Percentiles rank a stretch among this genome's conserved stretches.
Conservation (phyloP, 2,329 filamentous ascomycete genomes). For the Achaetomium macrosporum region DNA sequence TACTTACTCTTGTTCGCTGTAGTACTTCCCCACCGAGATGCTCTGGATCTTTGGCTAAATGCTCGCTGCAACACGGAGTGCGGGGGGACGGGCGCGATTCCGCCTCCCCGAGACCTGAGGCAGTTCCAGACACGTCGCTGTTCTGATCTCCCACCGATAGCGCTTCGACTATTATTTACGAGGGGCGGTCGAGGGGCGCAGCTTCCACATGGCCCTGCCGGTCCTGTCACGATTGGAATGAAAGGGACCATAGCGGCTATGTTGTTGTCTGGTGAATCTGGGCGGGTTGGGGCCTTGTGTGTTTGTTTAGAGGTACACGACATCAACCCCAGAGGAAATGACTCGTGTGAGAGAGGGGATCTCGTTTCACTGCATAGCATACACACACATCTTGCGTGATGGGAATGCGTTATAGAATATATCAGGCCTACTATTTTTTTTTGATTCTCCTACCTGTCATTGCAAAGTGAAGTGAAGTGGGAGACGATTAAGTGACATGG, state of each 20-base stretch:
- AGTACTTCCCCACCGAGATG: slow-evolving; percentile 52
- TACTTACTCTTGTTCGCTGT: not conserved
- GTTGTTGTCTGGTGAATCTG: not conserved
- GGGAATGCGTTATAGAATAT: slow-evolving; percentile 1
- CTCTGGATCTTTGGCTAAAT: slow-evolving; percentile 53
- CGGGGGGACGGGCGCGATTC: slow-evolving; percentile 3
- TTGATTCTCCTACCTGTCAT: not conserved
- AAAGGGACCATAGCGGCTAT: slow-evolving; percentile 2
- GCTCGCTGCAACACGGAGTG: not conserved
- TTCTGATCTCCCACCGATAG: slow-evolving; percentile 3
- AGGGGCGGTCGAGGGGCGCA: slow-evolving; percentile 6
- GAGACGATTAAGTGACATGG: too few relatives aligned
- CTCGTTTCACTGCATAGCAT: slow-evolving; percentile 11
- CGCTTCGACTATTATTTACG: not conserved
- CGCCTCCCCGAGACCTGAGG: not conserved
- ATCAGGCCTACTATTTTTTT: not conserved
- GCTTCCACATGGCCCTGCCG: not conserved
- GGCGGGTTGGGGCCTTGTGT: not conserved
- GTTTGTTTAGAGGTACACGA: not conserved
- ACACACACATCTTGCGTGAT: slow-evolving; percentile 4
- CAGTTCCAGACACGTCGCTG: not conserved
- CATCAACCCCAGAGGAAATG: not conserved
- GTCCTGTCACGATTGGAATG: slow-evolving; percentile 17
- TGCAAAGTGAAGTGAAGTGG: not conserved
- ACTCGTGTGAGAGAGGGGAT: not conserved